These are phyloP conservation scores for Mrakia frigida DNA, from an alignment of 768 basidiomycete species.

Conservation along the genomic window DNA sequence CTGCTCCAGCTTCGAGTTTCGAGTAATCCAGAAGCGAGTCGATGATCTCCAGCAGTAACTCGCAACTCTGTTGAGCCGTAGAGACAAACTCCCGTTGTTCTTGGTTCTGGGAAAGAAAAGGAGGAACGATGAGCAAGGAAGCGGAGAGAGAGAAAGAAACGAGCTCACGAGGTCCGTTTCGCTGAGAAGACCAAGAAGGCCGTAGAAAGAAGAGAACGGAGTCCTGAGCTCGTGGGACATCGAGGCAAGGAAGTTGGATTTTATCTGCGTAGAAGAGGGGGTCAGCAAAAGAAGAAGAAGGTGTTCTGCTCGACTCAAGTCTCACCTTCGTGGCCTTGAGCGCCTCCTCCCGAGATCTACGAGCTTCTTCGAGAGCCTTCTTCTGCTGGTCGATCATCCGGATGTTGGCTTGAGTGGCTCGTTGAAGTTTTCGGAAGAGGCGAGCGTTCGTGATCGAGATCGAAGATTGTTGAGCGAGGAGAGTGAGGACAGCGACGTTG, in stretches of 20 bases:
- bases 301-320: neutral
- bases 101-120: neutral
- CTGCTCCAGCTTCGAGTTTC: conserved; percentile 69
- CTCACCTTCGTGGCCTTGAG: neutral
- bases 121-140: conserved; percentile 34
- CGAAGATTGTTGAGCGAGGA: conserved; percentile 26
- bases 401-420: conserved; percentile 66
- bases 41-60: conserved; percentile 70
- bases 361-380: conserved; percentile 64
- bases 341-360: conserved; percentile 60
- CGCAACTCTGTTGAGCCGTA: conserved; percentile 73
- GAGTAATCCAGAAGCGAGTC: conserved; percentile 74
- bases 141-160: conserved; percentile 5
- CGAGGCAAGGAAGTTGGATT: conserved; percentile 24
- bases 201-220: conserved; percentile 74
- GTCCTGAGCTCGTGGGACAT: conserved; percentile 63
- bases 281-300: neutral
- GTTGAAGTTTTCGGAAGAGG: conserved; percentile 63
- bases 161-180: conserved; percentile 59
- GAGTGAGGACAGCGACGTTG: conserved; percentile 51
- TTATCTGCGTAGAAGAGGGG: conserved; percentile 50
- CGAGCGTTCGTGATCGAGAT: conserved; percentile 69
- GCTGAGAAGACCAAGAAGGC: conserved; percentile 65
- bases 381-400: conserved; percentile 71
- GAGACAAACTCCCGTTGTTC: conserved; percentile 49